Evolutionary conservation across 1,284 basidiomycete species (phyloP), one percentile per base, ranked within the genome.

Genomic region (Rugosomyces carneus): DNA sequence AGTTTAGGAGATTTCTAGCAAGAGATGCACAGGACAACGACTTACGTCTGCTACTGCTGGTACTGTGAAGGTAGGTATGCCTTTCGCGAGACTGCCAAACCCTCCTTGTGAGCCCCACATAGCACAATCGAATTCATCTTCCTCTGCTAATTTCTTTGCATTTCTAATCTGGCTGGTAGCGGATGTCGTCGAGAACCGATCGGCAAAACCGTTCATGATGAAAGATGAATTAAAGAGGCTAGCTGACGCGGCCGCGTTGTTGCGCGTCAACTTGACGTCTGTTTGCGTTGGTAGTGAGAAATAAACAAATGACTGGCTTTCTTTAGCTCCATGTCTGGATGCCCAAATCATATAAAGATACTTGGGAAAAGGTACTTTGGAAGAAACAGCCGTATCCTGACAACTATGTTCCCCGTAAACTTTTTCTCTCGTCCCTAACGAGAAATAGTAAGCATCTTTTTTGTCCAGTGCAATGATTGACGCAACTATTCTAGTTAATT

Each of bases 341-440:
- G 50, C 44, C 48, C 50, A 42, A 50, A 38, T 34, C 26, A 35
- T 40, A 16, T 16, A 42, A 43, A 16, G 21, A 19, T 36, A 57
- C 68, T 53, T 95, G 91, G 89, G 79, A 84, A 60, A 88, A 84
- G 59, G 73, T 89, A n/a, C 76, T 97, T 15, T 96, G 92, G 91
- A 82, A 82, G 60, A 69, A 65, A 50, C 87, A 88, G 59, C 70
- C 76, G 4, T 88, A 77, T 60, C 81, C 88, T 11, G 93, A 96
- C 67, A 93, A 94, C 62, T 81, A 92, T 66, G 84, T 96, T 42
- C 86, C 89, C n/a, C 79, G 83, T 8, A 67, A 68, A 1, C 73
- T 79, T 7, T 96, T 95, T 63, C 73, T 95, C 41, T 79, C 84
- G 1, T 84, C 89, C 49, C 68, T 96, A 49, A 75, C 75, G 58